Percentiles rank a stretch among this genome's conserved stretches.
Conservation (phyloP, 2,329 filamentous ascomycete genomes). For the Epichloe sylvatica region DNA sequence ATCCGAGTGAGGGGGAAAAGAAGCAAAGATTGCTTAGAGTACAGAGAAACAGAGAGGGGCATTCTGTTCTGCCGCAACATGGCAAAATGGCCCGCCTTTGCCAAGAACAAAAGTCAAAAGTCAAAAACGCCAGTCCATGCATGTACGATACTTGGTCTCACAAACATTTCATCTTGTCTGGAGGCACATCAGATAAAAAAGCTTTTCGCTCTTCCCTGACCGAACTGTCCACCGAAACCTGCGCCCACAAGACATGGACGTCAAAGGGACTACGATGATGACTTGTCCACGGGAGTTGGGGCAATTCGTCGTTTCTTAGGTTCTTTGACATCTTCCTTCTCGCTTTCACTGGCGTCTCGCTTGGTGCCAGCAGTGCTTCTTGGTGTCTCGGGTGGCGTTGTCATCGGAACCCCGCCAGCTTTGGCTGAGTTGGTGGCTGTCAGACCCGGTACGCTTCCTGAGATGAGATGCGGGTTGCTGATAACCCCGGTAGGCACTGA, state of each 20-base stretch:
- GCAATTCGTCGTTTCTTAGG: slow-evolving; percentile 59
- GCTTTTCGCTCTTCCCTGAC: background rate
- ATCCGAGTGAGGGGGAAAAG: background rate
- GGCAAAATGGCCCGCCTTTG: background rate
- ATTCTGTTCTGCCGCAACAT: background rate
- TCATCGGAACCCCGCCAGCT: slow-evolving; percentile 54
- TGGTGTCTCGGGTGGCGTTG: slow-evolving; percentile 84
- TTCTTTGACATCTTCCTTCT: slow-evolving; percentile 37
- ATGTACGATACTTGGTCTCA: slow-evolving; percentile 10
- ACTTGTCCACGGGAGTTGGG: slow-evolving; percentile 42
- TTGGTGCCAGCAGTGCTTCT: slow-evolving; percentile 35
- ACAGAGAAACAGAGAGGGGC: background rate
- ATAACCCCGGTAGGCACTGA: slow-evolving; percentile 38
- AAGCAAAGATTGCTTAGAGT: background rate
- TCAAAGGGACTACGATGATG: background rate
- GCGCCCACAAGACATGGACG: background rate
- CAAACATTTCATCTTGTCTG: background rate
- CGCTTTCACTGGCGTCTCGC: slow-evolving; percentile 42
- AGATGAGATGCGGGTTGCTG: slow-evolving; percentile 66
- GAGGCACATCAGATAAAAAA: background rate
- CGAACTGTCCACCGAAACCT: background rate
- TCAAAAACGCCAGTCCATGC: slow-evolving; percentile 18
- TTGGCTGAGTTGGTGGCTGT: slow-evolving; percentile 58
- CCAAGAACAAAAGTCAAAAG: background rate
- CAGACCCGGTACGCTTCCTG: slow-evolving; percentile 63